Conservation (phyloP, 1,284 basidiomycete species). For the Microbotryum silenes-acaulis region DNA sequence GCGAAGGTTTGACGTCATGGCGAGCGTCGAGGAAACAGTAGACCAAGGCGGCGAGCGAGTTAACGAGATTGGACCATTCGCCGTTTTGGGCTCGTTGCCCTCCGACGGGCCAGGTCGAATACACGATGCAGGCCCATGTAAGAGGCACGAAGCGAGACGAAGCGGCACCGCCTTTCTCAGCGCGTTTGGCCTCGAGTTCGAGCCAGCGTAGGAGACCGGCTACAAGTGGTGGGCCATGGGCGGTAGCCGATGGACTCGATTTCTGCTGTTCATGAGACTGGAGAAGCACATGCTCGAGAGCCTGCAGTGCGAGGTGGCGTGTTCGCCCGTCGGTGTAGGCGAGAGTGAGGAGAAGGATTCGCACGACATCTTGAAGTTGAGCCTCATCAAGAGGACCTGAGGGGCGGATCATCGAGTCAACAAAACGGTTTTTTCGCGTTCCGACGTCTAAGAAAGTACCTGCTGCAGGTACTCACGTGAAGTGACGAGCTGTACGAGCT, state of each 20-base stretch:
- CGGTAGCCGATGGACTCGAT: constrained; percentile 11
- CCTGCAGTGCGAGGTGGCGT: constrained; percentile 56
- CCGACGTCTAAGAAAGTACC: too few relatives aligned
- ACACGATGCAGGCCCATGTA: constrained; percentile 63
- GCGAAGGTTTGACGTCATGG: constrained; percentile 50
- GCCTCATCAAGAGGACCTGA: constrained; percentile 47
- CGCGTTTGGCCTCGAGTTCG: constrained; percentile 52
- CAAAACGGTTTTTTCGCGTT: too few relatives aligned
- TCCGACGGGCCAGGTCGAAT: constrained; percentile 41
- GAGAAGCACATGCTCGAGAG: constrained; percentile 56
- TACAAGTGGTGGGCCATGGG: too few relatives aligned
- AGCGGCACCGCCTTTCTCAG: constrained; percentile 32
- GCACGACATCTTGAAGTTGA: constrained; percentile 63
- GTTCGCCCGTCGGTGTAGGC: constrained; percentile 58
- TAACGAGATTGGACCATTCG: constrained; percentile 49
- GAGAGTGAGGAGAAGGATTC: constrained; percentile 63
- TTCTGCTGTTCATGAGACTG: constrained; percentile 44
- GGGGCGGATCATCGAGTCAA: background rate
- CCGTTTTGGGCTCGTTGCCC: constrained; percentile 31
- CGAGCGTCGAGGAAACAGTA: constrained; percentile 53
- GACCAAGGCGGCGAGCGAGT: constrained; percentile 52
- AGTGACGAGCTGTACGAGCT: background rate
- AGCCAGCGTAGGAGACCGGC: constrained; percentile 66
- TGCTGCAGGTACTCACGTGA: background rate
- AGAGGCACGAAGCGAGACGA: constrained; percentile 60